Evolutionary conservation across 179 eudicot species (phyloP), one percentile per base, ranked within the genome.

Genomic region (Spinacia oleracea): DNA sequence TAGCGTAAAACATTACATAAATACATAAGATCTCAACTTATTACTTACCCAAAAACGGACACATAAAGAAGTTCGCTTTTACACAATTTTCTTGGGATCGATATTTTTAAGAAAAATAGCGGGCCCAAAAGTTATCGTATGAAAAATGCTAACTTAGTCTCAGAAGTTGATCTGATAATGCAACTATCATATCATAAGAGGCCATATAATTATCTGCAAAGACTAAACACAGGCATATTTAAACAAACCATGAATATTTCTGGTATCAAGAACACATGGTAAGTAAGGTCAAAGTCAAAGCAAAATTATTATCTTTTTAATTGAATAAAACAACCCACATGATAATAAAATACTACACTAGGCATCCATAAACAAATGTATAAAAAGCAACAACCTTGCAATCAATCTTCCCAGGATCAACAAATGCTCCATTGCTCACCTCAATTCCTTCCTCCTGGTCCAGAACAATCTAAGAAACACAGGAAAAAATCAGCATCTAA

Each of bases 371-470:
- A 79, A 79, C 15, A 25, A 72, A 59, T 67, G 43, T 50, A 68
- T 23, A 60, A 60, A 78, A 70, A 59, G 58, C 38, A 23, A 66
- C n/a, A 72, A 86, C 89, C 89, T 86, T 86, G 89, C 89, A 84
- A 76, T 78, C 84, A 80, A 77, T 84, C 85, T 82, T 86, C 58
- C 79, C 82, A 78, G 66, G 29, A 72, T 75, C 84, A 76, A 18
- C 70, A 71, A 46, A 35, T 55, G 62, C 12, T 56, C 78, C 87
- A 70, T 77, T 81, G 71, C 62, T 15, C 31, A 83, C 79, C 35
- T 73, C 76, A 66, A 34, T n/a, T 35, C 71, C 77, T 72, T 75
- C 43, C 27, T 71, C 82, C 73, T 70, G 78, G 60, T 75, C 76
- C 68, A 68, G 81, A 45, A 60, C 82, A 84, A 77, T 71, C 80